phyloP scores from a whole-genome alignment of 148 eudicot species.

The Camellia sinensis region DNA sequence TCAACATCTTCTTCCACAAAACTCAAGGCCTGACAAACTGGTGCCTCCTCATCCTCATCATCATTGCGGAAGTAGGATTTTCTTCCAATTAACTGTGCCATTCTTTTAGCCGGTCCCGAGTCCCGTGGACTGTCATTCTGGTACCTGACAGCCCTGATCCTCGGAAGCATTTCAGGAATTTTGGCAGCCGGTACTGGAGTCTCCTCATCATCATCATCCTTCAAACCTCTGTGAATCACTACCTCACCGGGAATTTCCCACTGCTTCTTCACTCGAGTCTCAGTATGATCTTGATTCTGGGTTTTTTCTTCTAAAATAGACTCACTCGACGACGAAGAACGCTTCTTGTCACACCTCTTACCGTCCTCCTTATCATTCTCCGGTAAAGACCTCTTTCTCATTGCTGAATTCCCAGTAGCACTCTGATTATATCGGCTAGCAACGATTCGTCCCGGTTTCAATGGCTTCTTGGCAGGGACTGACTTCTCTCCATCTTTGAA shows the following conservation, averaged over 20 bases:
- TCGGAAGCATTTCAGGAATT: slow-evolving; percentile 54
- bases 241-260: slow-evolving; percentile 62
- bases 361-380: slow-evolving; percentile 61
- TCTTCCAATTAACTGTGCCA: slow-evolving; percentile 59
- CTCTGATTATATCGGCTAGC: slow-evolving; percentile 79
- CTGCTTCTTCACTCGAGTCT: slow-evolving; percentile 51
- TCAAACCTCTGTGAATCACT: slow-evolving; percentile 27
- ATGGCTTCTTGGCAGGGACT: slow-evolving; percentile 47
- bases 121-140: slow-evolving; percentile 58
- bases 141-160: slow-evolving; percentile 43
- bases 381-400: slow-evolving; percentile 77
- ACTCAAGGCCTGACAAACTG: slow-evolving; percentile 54
- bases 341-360: slow-evolving; percentile 57
- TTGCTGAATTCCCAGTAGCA: slow-evolving; percentile 37
- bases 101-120: slow-evolving; percentile 78
- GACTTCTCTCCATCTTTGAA: slow-evolving; percentile 70
- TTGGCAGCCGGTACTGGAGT: slow-evolving; percentile 32
- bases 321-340: slow-evolving; percentile 45
- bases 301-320: slow-evolving; percentile 19
- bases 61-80: slow-evolving; percentile 40
- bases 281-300: slow-evolving; percentile 21
- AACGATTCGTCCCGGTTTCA: slow-evolving; percentile 70
- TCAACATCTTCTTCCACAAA: slow-evolving; percentile 51
- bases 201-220: slow-evolving; percentile 26
- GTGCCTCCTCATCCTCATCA: slow-evolving; percentile 31